Base-by-base conservation (phyloP, 257 asterid genomes). In the Capsicum rhomboideum region DNA sequence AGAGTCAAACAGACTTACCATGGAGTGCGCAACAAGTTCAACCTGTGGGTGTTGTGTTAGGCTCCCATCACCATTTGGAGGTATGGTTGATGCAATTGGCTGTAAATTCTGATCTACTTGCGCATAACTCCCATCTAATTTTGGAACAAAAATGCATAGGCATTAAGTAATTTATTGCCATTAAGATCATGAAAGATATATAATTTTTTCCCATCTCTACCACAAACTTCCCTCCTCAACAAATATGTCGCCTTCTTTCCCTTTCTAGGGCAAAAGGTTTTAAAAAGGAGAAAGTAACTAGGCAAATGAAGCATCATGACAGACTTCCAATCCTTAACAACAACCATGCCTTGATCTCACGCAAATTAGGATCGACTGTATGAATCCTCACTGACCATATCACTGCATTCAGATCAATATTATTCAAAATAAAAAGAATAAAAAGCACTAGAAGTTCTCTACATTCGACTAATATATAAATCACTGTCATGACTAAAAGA, bases 11-110 rank as follows among this genome's bases (percentile, higher is more conserved):
- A 46, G 82, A 83, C 97, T 91, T 87, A 95, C 99, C 83, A 92
- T 84, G 86, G 99, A 93, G 87, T 90, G 98, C 16, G 94, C 93
- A 83, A 86, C 92, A 28, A 90, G 91, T 82, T 92, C 93, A 80
- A 89, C 86, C 63, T 92, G 97, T 59, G 90, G 90, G 46, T 91
- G 86, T 61, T 91, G 96, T 28, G 83, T 79, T 69, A 89, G 67
- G 87, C 79, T 87, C 85, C 79, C 92, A 82, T 89, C 89, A 79
- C 85, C 79, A 82, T 86, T 86, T 82, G 90, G 92, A 84, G 88
- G 90, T 75, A 92, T 82, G 84, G 82, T 69, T 42, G 94, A 85
- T 55, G 90, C 90, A 79, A 86, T 89, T 67, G 77, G 89, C 84
- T 84, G 94, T 71, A 85, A 79, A 88, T 83, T 86, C 80, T 50